Percentiles rank a stretch among this genome's conserved stretches.
Conservation (phyloP, 2,329 filamentous ascomycete species). For the Pseudopyrenochaeta lycopersici region DNA sequence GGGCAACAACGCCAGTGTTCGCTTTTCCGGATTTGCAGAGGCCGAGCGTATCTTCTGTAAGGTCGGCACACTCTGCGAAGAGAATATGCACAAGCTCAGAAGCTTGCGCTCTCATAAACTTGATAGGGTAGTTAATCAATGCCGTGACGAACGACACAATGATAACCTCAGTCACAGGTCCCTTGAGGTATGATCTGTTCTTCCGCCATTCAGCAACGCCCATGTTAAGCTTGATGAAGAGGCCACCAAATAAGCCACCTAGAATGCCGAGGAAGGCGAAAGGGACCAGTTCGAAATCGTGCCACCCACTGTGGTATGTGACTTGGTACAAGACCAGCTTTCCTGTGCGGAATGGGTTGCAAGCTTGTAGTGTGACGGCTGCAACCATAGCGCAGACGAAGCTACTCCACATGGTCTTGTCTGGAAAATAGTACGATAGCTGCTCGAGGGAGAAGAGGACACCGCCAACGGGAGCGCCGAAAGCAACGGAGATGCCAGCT, state of each 20-base stretch:
- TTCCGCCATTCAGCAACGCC: slow-evolving; percentile 82
- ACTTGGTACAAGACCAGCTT: slow-evolving; percentile 97
- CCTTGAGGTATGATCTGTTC: slow-evolving; percentile 69
- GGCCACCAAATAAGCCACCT: slow-evolving; percentile 91
- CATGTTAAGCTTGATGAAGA: slow-evolving; percentile 97
- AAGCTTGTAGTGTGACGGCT: slow-evolving; percentile 87
- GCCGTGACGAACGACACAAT: slow-evolving; percentile 84
- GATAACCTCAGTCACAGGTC: slow-evolving; percentile 81
- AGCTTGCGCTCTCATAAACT: slow-evolving; percentile 92
- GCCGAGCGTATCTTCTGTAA: slow-evolving; percentile 85
- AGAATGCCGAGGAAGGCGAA: slow-evolving; percentile 87
- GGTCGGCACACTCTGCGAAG: slow-evolving; percentile 87
- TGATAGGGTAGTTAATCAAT: slow-evolving; percentile 92
- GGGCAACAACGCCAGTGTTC: slow-evolving; percentile 80
- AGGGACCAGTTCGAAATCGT: slow-evolving; percentile 90
- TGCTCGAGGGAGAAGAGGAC: slow-evolving; percentile 97
- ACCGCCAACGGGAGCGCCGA: slow-evolving; percentile 91
- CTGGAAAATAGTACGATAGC: slow-evolving; percentile 96
- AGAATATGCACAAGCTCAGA: slow-evolving; percentile 91
- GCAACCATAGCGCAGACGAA: slow-evolving; percentile 99
- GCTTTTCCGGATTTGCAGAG: slow-evolving; percentile 89
- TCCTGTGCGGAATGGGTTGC: slow-evolving; percentile 93
- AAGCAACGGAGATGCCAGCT: slow-evolving; percentile 91
- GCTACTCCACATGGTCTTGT: slow-evolving; percentile 99
- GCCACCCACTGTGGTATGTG: slow-evolving; percentile 90